A percentile compares a stretch with the other conserved stretches of the same genome.
These are phyloP conservation scores for Nigrospora osmanthi DNA, from an alignment of 2,329 filamentous ascomycete species.

Conservation along the genomic window DNA sequence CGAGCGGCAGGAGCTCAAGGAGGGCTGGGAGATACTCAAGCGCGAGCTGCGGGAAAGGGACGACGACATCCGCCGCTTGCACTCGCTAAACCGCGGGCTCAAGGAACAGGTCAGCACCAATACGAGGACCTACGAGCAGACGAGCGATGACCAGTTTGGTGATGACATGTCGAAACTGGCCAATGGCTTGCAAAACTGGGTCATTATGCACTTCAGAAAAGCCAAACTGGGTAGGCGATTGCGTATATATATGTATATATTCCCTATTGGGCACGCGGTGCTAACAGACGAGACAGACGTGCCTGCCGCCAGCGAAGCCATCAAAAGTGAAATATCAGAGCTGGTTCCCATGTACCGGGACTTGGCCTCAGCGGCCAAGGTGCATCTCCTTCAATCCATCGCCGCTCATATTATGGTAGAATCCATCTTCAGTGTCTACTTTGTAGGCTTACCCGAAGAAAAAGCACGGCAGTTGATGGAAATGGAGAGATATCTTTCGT, in stretches of 20 bases:
- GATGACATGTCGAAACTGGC: conserved; percentile 54
- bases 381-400: conserved; percentile 55
- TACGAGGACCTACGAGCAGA: conserved; percentile 48
- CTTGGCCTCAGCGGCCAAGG: conserved; percentile 44
- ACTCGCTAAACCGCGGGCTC: conserved; percentile 55
- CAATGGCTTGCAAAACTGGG: conserved; percentile 68
- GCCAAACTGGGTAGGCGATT: conserved; percentile 43
- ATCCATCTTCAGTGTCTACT: conserved; percentile 53
- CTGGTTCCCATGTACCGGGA: conserved; percentile 52
- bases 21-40: conserved; percentile 38
- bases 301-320: conserved; percentile 24
- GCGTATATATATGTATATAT: neutral
- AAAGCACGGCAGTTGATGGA: conserved; percentile 41
- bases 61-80: conserved; percentile 45
- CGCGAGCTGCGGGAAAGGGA: conserved; percentile 41
- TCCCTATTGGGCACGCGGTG: neutral
- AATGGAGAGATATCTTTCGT: conserved; percentile 36
- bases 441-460: conserved; percentile 52
- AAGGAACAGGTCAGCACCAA: conserved; percentile 66
- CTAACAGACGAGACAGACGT: neutral
- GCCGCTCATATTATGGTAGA: conserved; percentile 54
- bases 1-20: conserved; percentile 40
- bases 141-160: conserved; percentile 59
- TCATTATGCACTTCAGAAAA: conserved; percentile 60
- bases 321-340: conserved; percentile 22